phyloP scores from a whole-genome alignment of 306 rosid species.

The Cicer arietinum region DNA sequence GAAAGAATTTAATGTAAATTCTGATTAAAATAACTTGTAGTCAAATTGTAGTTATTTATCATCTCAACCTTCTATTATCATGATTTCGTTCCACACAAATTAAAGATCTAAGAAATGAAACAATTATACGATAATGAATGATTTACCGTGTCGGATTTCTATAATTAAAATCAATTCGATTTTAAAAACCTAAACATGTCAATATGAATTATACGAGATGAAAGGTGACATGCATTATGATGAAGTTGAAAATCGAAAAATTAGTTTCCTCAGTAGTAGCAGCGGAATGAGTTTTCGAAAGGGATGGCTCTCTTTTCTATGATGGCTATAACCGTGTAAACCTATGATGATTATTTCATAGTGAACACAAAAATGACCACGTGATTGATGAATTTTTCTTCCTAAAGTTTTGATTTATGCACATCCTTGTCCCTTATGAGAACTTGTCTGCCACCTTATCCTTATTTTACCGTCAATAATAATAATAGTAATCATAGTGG shows the following conservation, averaged over 20 bases:
- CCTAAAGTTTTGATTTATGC: constrained; percentile 2
- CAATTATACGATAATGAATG: too few species aligned
- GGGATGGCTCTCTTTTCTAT: not conserved
- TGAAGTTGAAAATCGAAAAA: constrained; percentile 5
- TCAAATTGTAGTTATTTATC: too few species aligned
- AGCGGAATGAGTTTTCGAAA: not conserved
- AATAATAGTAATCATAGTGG: constrained; percentile 26
- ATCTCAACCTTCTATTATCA: too few species aligned
- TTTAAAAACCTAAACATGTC: too few species aligned
- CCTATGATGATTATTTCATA: not conserved
- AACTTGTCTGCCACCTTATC: constrained; percentile 44
- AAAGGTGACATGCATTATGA: not conserved
- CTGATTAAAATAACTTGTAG: too few species aligned
- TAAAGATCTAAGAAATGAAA: too few species aligned
- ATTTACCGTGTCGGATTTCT: too few species aligned
- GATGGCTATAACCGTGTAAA: not conserved
- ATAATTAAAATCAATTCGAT: too few species aligned
- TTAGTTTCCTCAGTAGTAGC: not conserved
- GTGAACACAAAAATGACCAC: constrained; percentile 6
- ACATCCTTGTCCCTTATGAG: not conserved
- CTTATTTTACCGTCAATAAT: not conserved
- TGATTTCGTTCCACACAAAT: too few species aligned
- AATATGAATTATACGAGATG: not conserved
- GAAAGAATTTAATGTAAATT: too few species aligned
- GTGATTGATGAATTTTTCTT: constrained; percentile 28